Evolutionary conservation across 148 eudicot species (phyloP).

Genomic region (Nyssa sinensis): DNA sequence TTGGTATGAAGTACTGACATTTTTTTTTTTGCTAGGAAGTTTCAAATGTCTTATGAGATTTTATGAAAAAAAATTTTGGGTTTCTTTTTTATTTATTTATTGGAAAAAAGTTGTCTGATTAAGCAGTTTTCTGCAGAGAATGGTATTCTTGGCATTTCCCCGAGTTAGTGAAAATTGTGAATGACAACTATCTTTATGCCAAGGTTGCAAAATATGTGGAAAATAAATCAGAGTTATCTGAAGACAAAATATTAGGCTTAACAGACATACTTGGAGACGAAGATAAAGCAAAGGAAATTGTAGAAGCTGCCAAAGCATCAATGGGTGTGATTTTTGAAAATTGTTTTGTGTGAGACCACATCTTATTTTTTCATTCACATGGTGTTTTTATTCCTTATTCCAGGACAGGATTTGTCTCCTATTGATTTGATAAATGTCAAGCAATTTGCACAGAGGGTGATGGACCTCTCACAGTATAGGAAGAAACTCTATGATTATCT

Average conservation of each 20-base stretch:
- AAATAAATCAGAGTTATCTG: slow-evolving; percentile 74
- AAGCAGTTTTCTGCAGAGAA: slow-evolving; percentile 58
- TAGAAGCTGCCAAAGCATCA: slow-evolving; percentile 97
- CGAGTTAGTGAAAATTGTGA: slow-evolving; percentile 81
- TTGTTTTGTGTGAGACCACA: neutral
- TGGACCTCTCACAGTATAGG: slow-evolving; percentile 92
- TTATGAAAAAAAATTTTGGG: too few species aligned
- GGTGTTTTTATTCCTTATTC: slow-evolving; percentile 9
- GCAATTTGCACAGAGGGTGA: slow-evolving; percentile 87
- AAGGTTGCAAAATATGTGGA: slow-evolving; percentile 76
- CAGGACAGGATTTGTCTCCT: slow-evolving; percentile 96
- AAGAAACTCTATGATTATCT: slow-evolving; percentile 82
- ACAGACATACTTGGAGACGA: slow-evolving; percentile 87
- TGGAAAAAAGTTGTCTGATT: slow-evolving; percentile 5
- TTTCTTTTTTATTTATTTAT: neutral
- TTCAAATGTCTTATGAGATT: neutral
- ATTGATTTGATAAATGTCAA: slow-evolving; percentile 91
- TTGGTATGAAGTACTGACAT: too few species aligned
- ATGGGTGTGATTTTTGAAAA: slow-evolving; percentile 63
- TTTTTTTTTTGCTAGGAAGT: too few species aligned
- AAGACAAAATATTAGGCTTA: slow-evolving; percentile 65
- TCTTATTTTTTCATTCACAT: neutral
- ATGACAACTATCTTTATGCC: slow-evolving; percentile 88
- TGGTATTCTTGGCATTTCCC: slow-evolving; percentile 99
- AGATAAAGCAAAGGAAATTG: slow-evolving; percentile 93